These are phyloP conservation scores for Aspergillus oerlinghausenensis DNA, from an alignment of 2,329 filamentous ascomycete species.

Conservation along the genomic window DNA sequence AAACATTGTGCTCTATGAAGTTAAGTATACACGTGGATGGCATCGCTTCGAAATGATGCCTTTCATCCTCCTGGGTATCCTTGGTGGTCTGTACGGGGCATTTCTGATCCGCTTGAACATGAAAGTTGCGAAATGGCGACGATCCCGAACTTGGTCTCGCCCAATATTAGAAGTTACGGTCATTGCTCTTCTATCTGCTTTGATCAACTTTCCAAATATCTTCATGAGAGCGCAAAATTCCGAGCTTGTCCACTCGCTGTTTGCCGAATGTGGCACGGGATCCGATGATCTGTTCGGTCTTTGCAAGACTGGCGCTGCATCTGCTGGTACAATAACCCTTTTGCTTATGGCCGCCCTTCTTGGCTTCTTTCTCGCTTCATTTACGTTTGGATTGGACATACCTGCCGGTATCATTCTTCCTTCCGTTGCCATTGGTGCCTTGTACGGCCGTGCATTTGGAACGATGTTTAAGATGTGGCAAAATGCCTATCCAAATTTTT, in stretches of 20 bases:
- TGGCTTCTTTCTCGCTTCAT: slow-evolving; percentile 76
- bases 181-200: slow-evolving; percentile 75
- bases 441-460: slow-evolving; percentile 83
- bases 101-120: slow-evolving; percentile 95
- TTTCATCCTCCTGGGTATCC: slow-evolving; percentile 77
- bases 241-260: slow-evolving; percentile 85
- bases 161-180: slow-evolving; percentile 75
- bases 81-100: slow-evolving; percentile 91
- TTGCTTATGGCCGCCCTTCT: slow-evolving; percentile 76
- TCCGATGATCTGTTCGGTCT: slow-evolving; percentile 84
- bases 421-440: slow-evolving; percentile 90
- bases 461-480: slow-evolving; percentile 89
- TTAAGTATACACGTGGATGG: slow-evolving; percentile 87
- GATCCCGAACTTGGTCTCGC: slow-evolving; percentile 62
- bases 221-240: slow-evolving; percentile 93
- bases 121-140: slow-evolving; percentile 75
- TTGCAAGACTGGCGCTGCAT: slow-evolving; percentile 80
- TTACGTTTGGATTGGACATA: slow-evolving; percentile 92
- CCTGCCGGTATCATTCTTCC: slow-evolving; percentile 94
- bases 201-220: slow-evolving; percentile 92
- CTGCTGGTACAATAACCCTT: slow-evolving; percentile 75
- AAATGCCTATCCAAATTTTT: slow-evolving; percentile 67
- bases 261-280: slow-evolving; percentile 80
- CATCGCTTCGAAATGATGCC: slow-evolving; percentile 91
- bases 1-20: slow-evolving; percentile 92